Conservation (phyloP, 495 filamentous ascomycete genomes). For the Terfezia boudieri region DNA sequence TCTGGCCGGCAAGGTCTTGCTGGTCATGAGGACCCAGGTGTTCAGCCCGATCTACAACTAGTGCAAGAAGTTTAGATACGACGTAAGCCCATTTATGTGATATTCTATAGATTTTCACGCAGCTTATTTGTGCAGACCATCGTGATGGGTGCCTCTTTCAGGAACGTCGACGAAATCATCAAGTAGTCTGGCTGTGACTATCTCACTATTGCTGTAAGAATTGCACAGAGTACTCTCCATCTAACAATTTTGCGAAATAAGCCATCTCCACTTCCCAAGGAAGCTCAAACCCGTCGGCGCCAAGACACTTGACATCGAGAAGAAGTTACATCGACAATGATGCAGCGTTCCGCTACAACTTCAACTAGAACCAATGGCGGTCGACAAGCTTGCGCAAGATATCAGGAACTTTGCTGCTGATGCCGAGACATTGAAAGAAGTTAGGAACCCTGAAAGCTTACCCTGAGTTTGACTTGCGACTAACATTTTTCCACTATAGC, state of each 20-base stretch:
- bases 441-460: too few relatives aligned
- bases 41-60: conserved; percentile 98
- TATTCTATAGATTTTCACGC: neutral
- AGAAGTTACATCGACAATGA: conserved; percentile 86
- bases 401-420: conserved; percentile 98
- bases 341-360: conserved; percentile 84
- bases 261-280: conserved; percentile 79
- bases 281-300: conserved; percentile 64
- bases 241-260: conserved; percentile 17
- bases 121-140: conserved; percentile 23
- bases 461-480: too few relatives aligned
- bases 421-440: conserved; percentile 70
- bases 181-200: conserved; percentile 97
- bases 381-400: conserved; percentile 95
- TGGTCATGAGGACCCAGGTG: conserved; percentile 80
- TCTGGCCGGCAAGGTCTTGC: conserved; percentile 72
- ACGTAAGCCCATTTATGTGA: conserved; percentile 15
- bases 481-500: too few relatives aligned
- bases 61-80: conserved; percentile 99
- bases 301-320: conserved; percentile 45
- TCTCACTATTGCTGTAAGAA: conserved; percentile 79
- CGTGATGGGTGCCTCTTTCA: conserved; percentile 98
- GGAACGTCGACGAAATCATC: conserved; percentile 84
- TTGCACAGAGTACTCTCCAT: neutral
- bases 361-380: conserved; percentile 99